Evolutionary conservation across 2,329 filamentous ascomycete genomes (phyloP).

Genomic region (Arthrobotrys conoides): DNA sequence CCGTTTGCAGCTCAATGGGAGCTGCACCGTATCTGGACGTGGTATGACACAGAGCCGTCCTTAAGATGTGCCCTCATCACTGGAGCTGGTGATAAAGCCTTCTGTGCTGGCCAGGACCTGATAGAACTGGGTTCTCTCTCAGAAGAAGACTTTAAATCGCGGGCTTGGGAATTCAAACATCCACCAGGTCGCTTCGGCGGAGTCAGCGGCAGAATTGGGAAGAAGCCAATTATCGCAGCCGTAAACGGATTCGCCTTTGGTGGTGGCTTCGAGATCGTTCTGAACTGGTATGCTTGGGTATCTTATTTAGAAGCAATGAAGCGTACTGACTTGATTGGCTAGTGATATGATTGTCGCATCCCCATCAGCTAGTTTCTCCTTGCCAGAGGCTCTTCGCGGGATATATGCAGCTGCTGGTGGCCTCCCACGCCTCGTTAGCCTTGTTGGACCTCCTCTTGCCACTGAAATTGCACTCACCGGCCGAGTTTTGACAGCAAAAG

Average conservation of each 20-base stretch:
- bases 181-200: conserved; percentile 75
- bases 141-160: conserved; percentile 41
- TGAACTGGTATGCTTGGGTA: conserved; percentile 32
- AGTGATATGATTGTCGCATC: conserved; percentile 79
- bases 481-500: conserved; percentile 72
- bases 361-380: conserved; percentile 73
- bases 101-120: conserved; percentile 78
- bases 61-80: conserved; percentile 76
- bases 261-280: conserved; percentile 81
- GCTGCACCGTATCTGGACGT: conserved; percentile 71
- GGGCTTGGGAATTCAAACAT: conserved; percentile 65
- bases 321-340: conserved; percentile 65
- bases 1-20: conserved; percentile 70
- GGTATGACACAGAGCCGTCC: conserved; percentile 75
- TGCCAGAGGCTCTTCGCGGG: conserved; percentile 80
- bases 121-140: conserved; percentile 69
- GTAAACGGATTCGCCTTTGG: conserved; percentile 82
- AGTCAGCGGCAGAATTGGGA: conserved; percentile 76
- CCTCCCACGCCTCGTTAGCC: conserved; percentile 76
- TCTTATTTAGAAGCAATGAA: background rate
- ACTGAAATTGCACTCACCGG: conserved; percentile 80
- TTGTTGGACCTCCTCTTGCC: conserved; percentile 78
- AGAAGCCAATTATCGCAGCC: conserved; percentile 82
- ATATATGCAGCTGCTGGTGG: conserved; percentile 80
- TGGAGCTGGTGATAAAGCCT: conserved; percentile 74